A percentile compares a stretch with the other conserved stretches of the same genome.
These are phyloP conservation scores for Hyaloraphidium curvatum DNA, from an alignment of 192 early-diverging fungal genomes.

Conservation along the genomic window DNA sequence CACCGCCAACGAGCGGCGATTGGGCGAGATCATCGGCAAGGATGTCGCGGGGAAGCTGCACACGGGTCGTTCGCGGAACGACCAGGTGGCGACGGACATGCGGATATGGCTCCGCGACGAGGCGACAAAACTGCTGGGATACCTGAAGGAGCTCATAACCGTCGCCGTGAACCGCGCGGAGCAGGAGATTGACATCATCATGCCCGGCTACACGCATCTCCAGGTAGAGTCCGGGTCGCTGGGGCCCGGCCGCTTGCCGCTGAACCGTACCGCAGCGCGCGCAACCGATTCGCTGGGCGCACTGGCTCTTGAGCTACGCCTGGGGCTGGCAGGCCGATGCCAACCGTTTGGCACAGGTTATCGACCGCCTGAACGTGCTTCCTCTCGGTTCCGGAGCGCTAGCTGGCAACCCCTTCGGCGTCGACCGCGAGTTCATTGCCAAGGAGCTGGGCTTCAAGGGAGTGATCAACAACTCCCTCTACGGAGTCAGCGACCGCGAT, in stretches of 20 bases:
- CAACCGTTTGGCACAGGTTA: conserved; percentile 58
- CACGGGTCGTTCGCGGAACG: conserved; percentile 87
- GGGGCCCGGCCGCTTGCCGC: neutral
- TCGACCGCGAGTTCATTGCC: conserved; percentile 80
- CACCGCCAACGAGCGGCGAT: conserved; percentile 90
- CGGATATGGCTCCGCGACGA: conserved; percentile 82
- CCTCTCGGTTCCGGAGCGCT: conserved; percentile 88
- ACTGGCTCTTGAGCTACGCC: conserved; percentile 75
- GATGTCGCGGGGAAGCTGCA: conserved; percentile 87
- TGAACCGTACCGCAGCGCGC: conserved; percentile 35
- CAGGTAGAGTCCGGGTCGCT: conserved; percentile 26
- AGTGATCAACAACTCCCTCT: conserved; percentile 74
- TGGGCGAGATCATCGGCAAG: conserved; percentile 76
- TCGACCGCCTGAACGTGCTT: conserved; percentile 59
- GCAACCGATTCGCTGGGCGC: conserved; percentile 95
- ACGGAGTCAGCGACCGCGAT: conserved; percentile 85
- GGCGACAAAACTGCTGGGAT: conserved; percentile 32
- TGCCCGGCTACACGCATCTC: conserved; percentile 99
- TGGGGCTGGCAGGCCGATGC: conserved; percentile 80
- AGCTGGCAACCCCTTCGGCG: conserved; percentile 90
- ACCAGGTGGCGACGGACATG: conserved; percentile 97
- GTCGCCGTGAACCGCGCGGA: conserved; percentile 61
- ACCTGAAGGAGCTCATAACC: conserved; percentile 57
- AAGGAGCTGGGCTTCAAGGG: conserved; percentile 71
- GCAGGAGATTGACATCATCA: conserved; percentile 76